phyloP scores from a whole-genome alignment of 257 asterid species.

The Ajuga chamaepitys region DNA sequence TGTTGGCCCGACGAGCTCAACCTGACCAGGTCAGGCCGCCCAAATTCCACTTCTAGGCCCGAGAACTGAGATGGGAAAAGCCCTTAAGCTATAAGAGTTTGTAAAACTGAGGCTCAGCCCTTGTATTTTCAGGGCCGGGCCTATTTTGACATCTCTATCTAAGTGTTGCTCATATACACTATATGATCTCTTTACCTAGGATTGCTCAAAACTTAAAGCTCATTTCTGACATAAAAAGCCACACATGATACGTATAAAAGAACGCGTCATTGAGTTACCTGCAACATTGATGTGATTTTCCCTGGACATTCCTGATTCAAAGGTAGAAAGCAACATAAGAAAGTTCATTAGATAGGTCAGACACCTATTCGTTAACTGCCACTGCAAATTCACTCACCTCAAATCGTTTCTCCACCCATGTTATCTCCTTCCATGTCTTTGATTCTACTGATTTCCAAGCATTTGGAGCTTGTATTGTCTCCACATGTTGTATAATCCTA shows the following conservation, averaged over 20 bases:
- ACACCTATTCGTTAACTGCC: not conserved
- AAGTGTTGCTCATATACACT: no score
- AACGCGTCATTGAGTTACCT: conserved; percentile 31
- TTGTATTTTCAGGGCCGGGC: no score
- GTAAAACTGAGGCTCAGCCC: no score
- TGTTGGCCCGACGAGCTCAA: no score
- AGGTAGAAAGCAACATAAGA: conserved; percentile 11
- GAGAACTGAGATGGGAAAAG: no score
- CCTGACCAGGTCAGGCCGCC: no score
- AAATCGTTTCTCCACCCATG: conserved; percentile 73
- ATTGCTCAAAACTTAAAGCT: not conserved
- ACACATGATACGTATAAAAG: not conserved
- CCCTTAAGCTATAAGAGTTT: no score
- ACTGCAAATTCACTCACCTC: conserved; percentile 34
- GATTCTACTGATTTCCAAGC: conserved; percentile 55
- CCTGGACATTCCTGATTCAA: conserved; percentile 62
- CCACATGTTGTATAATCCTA: conserved; percentile 79
- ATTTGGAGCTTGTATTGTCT: conserved; percentile 57
- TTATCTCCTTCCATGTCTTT: conserved; percentile 53
- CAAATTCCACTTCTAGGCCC: no score
- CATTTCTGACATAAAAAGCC: not conserved
- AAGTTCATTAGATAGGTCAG: not conserved
- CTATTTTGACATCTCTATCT: no score
- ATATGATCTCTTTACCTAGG: no score
- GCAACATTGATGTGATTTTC: conserved; percentile 61